These are phyloP conservation scores for Herpetomonas samuelpessoai DNA, from an alignment of 208 protist species.

Conservation along the genomic window DNA sequence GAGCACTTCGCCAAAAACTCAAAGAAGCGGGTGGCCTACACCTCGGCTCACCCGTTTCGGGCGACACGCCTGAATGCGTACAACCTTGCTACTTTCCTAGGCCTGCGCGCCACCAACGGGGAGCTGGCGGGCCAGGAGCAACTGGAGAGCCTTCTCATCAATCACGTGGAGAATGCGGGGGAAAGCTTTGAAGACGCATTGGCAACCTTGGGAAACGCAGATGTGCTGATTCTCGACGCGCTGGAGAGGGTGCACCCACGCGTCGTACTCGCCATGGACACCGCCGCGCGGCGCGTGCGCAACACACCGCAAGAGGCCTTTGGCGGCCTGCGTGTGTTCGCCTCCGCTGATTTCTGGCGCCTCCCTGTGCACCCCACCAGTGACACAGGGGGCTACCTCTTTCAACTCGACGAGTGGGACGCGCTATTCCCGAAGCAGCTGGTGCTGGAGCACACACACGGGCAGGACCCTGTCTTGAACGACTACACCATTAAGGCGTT, in stretches of 20 bases:
- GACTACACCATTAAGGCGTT: slow-evolving; percentile 58
- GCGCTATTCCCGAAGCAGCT: slow-evolving; percentile 72
- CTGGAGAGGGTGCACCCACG: slow-evolving; percentile 58
- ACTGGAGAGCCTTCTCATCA: slow-evolving; percentile 78
- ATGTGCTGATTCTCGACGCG: slow-evolving; percentile 80
- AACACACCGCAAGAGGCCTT: slow-evolving; percentile 44
- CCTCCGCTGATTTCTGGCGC: slow-evolving; percentile 81
- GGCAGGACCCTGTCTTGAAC: slow-evolving; percentile 48
- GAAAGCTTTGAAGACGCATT: slow-evolving; percentile 62
- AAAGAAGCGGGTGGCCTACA: slow-evolving; percentile 57
- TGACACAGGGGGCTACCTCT: slow-evolving; percentile 82
- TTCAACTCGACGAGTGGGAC: slow-evolving; percentile 70
- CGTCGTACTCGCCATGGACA: slow-evolving; percentile 73
- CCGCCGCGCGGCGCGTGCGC: slow-evolving; percentile 57
- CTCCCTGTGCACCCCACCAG: slow-evolving; percentile 76
- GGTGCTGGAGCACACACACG: slow-evolving; percentile 47
- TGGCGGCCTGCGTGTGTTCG: slow-evolving; percentile 81
- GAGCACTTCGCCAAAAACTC: slow-evolving; percentile 42
- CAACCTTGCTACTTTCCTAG: slow-evolving; percentile 77
- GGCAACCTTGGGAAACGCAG: slow-evolving; percentile 57
- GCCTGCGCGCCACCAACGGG: slow-evolving; percentile 63
- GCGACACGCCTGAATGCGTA: slow-evolving; percentile 66
- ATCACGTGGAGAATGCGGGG: slow-evolving; percentile 76
- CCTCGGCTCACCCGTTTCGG: slow-evolving; percentile 60
- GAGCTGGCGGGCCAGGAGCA: slow-evolving; percentile 87